Conservation (phyloP, 2,329 filamentous ascomycete species). For the Huntiella abstrusa region DNA sequence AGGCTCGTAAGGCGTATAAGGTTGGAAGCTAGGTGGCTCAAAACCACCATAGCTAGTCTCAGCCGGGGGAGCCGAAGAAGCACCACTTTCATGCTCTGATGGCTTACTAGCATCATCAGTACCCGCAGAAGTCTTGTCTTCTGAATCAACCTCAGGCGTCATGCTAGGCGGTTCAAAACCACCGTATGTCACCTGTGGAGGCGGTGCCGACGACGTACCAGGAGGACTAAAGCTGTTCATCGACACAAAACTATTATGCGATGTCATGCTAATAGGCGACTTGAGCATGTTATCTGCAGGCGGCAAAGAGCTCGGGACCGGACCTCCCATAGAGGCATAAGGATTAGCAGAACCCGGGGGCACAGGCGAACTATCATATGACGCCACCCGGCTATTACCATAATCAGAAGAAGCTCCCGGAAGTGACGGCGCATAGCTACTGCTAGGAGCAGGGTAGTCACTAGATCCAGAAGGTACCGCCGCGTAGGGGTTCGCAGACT, state of each 20-base stretch:
- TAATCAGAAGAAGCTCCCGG: conserved; percentile 8
- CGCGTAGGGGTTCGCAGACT: no score
- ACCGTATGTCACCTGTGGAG: conserved; percentile 22
- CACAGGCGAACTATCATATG: conserved; percentile 5
- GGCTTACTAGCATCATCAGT: not conserved
- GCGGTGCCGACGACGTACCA: conserved; percentile 13
- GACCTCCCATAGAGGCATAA: not conserved
- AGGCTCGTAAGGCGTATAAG: conserved; percentile 37
- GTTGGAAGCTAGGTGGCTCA: conserved; percentile 43
- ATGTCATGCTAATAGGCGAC: conserved; percentile 6
- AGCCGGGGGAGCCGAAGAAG: not conserved
- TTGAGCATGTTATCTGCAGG: not conserved
- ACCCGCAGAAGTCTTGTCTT: conserved; percentile 3
- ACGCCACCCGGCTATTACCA: conserved; percentile 1
- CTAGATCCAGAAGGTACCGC: conserved; percentile 1
- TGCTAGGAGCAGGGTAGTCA: conserved; percentile 3
- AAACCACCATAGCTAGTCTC: conserved; percentile 25
- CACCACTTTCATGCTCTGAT: not conserved
- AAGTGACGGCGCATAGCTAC: conserved; percentile 6
- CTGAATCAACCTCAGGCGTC: conserved; percentile 13
- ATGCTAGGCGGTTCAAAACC: conserved; percentile 28
- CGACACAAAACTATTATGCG: conserved; percentile 2
- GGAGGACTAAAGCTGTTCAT: not conserved
- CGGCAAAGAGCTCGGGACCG: not conserved
- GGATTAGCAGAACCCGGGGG: not conserved